Base-by-base conservation (phyloP, 495 filamentous ascomycete genomes). In the Clohesyomyces aquaticus region DNA sequence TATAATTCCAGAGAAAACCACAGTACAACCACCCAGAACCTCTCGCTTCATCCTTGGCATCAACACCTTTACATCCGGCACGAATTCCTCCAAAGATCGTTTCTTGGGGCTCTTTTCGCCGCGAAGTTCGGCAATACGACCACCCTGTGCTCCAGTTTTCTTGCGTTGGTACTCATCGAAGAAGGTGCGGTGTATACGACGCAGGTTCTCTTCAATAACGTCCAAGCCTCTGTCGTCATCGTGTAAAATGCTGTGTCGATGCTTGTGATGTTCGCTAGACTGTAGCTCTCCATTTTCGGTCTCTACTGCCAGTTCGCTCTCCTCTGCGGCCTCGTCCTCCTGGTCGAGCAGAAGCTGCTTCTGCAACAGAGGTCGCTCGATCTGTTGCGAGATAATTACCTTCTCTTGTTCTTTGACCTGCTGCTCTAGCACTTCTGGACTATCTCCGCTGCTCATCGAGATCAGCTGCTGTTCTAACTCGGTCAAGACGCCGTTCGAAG, bases 1-100 rank as follows among this genome's bases (percentile, higher is more conserved):
- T 10, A 97, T 83, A 4, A 98, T 85, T 4, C 95, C 94, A 0
- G 94, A 96, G 64, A 97, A 88, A 3, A 94, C 91, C 32, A 98
- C 77, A 4, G 83, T 81, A 22, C 85, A 84, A 16, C 84, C 87
- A 0, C 77, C 80, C 1, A 98, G 85, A 10, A 93, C 85, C 23
- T 79, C 76, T 0, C 76, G 73, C 74, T 98, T 98, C 70, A 97
- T 84, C 27, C 74, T 71, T 16, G 91, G 87, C 79, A 99, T 89
- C 10, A 96, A 84, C 11, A 79, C 76, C 64, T 91, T 92, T 48
- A 96, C 84, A 72, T 98, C 92, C 0, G 94, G 94, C 4, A 97
- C 87, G 45, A 86, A 72, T 68, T 91, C 87, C 47, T 86, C 80
- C 21, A 68, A 29, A 3, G 68, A 45, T 10, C 78, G 78, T 67